Conservation (phyloP, 768 basidiomycete species). For the Suillus paluster region DNA sequence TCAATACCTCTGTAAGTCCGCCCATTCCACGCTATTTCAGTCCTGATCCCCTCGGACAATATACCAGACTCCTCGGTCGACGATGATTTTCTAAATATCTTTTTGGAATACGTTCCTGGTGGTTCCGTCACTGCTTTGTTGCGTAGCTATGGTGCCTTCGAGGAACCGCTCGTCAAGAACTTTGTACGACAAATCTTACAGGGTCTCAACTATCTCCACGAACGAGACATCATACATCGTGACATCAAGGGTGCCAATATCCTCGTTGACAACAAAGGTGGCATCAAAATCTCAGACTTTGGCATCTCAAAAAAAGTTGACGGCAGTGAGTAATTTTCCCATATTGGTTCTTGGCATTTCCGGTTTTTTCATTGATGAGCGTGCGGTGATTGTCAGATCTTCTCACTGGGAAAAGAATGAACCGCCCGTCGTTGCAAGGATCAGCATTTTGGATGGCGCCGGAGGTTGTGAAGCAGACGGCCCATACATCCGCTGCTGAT, state of each 20-base stretch:
- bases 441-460: constrained; percentile 99
- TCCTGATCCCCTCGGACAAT: not conserved
- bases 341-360: constrained; percentile 2
- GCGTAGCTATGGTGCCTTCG: constrained; percentile 92
- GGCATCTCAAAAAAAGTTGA: constrained; percentile 98
- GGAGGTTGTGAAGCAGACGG: constrained; percentile 95
- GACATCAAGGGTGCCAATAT: constrained; percentile 99
- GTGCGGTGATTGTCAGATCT: constrained; percentile 35
- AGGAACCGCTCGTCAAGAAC: constrained; percentile 88
- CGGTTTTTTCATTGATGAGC: constrained; percentile 38
- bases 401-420: constrained; percentile 66
- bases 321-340: constrained; percentile 68
- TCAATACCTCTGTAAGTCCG: constrained; percentile 89
- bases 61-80: constrained; percentile 89
- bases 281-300: constrained; percentile 96
- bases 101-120: constrained; percentile 95
- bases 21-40: not conserved
- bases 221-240: constrained; percentile 98
- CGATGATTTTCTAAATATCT: constrained; percentile 90
- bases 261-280: constrained; percentile 96
- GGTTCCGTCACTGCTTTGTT: constrained; percentile 91
- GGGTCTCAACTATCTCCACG: constrained; percentile 91
- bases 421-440: constrained; percentile 93
- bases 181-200: constrained; percentile 92
- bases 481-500: constrained; percentile 90